These are phyloP conservation scores for Monilinia fructicola DNA, from an alignment of 2,329 filamentous ascomycete species.

Conservation along the genomic window DNA sequence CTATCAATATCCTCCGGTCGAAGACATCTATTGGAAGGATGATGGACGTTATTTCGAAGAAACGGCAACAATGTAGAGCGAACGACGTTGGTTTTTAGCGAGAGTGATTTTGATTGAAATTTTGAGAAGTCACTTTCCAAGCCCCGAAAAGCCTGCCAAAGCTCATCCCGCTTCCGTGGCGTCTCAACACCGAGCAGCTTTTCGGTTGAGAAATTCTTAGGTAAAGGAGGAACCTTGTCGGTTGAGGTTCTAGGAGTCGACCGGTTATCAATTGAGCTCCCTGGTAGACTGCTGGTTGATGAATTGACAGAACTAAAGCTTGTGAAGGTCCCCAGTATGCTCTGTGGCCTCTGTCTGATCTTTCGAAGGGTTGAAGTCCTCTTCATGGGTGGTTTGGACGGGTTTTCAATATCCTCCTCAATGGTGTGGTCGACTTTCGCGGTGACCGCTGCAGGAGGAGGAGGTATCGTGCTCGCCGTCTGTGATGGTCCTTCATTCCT, in stretches of 20 bases:
- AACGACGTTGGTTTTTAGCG: constrained; percentile 68
- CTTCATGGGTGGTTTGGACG: constrained; percentile 27
- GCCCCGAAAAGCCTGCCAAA: constrained; percentile 67
- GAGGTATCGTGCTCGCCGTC: constrained; percentile 28
- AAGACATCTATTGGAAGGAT: constrained; percentile 58
- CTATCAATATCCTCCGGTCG: constrained; percentile 69
- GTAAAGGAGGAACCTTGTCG: constrained; percentile 49
- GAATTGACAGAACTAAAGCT: constrained; percentile 39
- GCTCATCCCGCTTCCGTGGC: constrained; percentile 64
- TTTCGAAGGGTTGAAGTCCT: constrained; percentile 32
- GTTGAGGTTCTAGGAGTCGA: constrained; percentile 46
- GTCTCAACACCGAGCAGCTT: constrained; percentile 34
- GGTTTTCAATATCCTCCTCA: constrained; percentile 30
- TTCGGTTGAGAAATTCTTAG: constrained; percentile 44
- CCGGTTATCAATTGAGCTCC: constrained; percentile 49
- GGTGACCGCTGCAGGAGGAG: constrained; percentile 27
- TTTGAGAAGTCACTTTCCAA: constrained; percentile 69
- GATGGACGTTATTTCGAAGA: constrained; percentile 57
- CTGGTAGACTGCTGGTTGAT: constrained; percentile 42
- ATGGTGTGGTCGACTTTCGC: constrained; percentile 32
- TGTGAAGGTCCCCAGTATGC: constrained; percentile 37
- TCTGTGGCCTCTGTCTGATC: constrained; percentile 36
- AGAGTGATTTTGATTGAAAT: constrained; percentile 66
- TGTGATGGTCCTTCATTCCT: constrained; percentile 28
- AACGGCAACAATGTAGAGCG: constrained; percentile 64